Base-by-base conservation (phyloP, 2,329 filamentous ascomycete genomes). In the Geosmithia flava region DNA sequence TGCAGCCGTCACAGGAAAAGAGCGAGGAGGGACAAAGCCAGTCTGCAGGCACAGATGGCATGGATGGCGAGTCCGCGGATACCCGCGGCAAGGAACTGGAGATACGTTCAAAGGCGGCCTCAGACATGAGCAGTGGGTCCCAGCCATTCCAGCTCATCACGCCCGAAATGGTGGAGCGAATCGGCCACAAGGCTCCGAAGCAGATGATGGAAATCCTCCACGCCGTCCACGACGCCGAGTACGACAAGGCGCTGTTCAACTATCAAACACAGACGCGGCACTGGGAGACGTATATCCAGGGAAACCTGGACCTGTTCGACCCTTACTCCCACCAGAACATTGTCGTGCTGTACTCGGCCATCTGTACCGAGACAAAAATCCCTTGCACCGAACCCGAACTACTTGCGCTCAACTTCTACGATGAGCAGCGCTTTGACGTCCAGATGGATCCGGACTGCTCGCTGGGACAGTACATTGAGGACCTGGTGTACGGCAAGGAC, bases 281-380 rank as follows among this genome's bases (percentile, higher is more conserved):
- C 56, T 98, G 93, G 93, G 93, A 98, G 61, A 87, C 87, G 27
- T 95, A 95, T 58, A 83, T 96, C 20, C 82, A 91, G 46, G 88
- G 87, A 15, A 94, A 93, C 55, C 71, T 85, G 30, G 85, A 94
- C 58, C 74, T 97, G 1, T 98, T 96, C 56, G 89, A 98, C 59
- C 93, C 94, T 0, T 93, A 89, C 59, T 86, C 88, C 1, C 94
- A 98, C 59, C 93, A 98, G 59, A 95, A 93, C 58, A 96, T 98
- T 51, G 88, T 94, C 11, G 87, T 97, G 2, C 70, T 98, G 8
- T 94, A 94, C 65, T 97, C 91, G 16, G 80, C 93, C 20, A 91
- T 96, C 46, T 97, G 91, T 61, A 96, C 90, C 0, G 81, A 85
- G 52, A 96, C 89, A 1, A 95, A 93, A 48, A 89, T 95, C 41